Base-by-base conservation (phyloP, 371 early-diverging fungal species). In the Mortierella sp. region DNA sequence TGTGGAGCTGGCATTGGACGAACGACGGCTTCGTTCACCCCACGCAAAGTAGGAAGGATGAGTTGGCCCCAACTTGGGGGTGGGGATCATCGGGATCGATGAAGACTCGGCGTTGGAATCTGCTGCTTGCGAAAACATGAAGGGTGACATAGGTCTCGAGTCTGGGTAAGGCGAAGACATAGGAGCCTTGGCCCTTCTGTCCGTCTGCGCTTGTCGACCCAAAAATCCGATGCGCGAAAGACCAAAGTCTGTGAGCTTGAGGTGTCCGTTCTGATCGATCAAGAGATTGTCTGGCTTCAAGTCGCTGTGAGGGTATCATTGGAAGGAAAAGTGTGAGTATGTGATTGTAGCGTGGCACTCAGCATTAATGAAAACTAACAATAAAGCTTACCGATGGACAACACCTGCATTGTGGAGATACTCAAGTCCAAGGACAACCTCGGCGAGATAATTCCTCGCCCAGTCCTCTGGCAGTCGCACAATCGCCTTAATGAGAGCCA, bases 181-280 rank as follows among this genome's bases (percentile, higher is more conserved):
- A 5, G 76, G 61, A 43, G 70, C 64, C 67, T 84, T 82, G 59
- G 81, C 53, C 70, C 82, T 82, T 13, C 92, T 77, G 71, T 93
- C 91, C 75, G 90, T 94, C 76, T 92, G 90, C 10, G 95, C 95
- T 24, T 96, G 93, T 24, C 96, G 93, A 28, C 95, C 95, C 34
- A 96, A 89, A 76, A 97, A 96, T 4, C 96, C 96, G 69, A 96
- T 94, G 4, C 96, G 91, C 0, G 98, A 96, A 57, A 98, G 88
- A 0, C 99, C 99, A 92, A 99, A 98, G 80, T 99, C 99, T 6
- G 97, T 97, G 74, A 99, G 88, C 82, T 98, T 98, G 51, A 98
- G 85, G 82, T 98, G 98, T 1, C 99, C 99, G 78, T 93, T 92
- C 71, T 93, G 93, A 81, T 96, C 97, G 79, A 99, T 95, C 34